Base-by-base conservation (phyloP, 305 asterid genomes). In the Rubia occidens region DNA sequence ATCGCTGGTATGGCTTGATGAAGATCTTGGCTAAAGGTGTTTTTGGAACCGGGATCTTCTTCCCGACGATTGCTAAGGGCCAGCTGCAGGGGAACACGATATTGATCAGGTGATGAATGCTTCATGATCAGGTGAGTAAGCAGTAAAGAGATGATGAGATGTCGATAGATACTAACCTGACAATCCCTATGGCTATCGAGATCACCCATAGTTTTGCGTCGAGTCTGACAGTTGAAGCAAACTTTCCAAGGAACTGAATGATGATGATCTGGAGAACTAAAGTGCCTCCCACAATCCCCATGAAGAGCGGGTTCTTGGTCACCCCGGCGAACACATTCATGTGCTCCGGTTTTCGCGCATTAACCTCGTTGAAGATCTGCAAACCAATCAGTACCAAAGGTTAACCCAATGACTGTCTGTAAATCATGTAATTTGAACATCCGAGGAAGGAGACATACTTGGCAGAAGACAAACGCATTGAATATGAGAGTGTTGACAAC, bases 261-360 rank as follows among this genome's bases (percentile, higher is more conserved):
- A 92, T 92, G 67, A 90, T 74, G 69, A 88, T 97, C 93, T 93
- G 98, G 76, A 92, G 90, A 53, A 90, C 67, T 55, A 88, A 79
- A 69, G 98, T 90, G 37, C 76, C 66, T 78, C 90, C 95, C 58
- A 90, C 86, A 60, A 92, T 90, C 62, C 88, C 95, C 24, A 71
- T 65, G 77, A 92, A 92, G 80, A 92, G 90, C 71, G 70, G 86
- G 83, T 87, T 90, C 72, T 92, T 88, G 62, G 92, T 87, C 82
- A 88, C 93, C 5, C 98, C 98, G 6, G 77, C 32, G 71, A 92
- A 90, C 73, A 92, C 91, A 72, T 92, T 87, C 49, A 84, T 35
- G 76, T 88, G 85, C 39, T 92, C 97, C n/a, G 97, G 97, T 78
- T 92, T 85, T 76, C 98, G 85, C 45, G 97, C 88, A 76, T 90